Conservation (phyloP, 2,329 filamentous ascomycete species). For the Diaporthe aspalathi region DNA sequence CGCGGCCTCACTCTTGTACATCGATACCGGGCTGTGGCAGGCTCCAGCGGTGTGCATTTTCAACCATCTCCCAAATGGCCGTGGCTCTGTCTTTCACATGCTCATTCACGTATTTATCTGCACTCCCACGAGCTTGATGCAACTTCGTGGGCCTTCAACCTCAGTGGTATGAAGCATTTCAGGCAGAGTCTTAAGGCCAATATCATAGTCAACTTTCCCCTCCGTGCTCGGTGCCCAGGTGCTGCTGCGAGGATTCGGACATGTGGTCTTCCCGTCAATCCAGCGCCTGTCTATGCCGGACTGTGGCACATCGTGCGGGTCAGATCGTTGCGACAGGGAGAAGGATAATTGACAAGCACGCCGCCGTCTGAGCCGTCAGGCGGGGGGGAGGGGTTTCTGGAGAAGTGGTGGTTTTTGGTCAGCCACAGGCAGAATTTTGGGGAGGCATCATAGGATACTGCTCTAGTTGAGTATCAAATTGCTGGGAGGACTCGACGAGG, state of each 20-base stretch:
- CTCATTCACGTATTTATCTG: constrained; percentile 14
- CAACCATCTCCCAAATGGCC: constrained; percentile 1
- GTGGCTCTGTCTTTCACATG: not conserved
- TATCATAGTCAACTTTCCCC: constrained; percentile 1
- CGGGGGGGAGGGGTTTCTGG: constrained; percentile 11
- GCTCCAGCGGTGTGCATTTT: constrained; percentile 21
- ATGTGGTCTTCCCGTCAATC: not conserved
- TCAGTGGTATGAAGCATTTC: constrained; percentile 28
- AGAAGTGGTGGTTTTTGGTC: not conserved
- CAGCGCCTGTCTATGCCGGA: not conserved
- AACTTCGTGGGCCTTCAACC: not conserved
- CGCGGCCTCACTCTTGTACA: constrained; percentile 41
- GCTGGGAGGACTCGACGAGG: not conserved
- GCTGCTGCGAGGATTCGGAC: not conserved
- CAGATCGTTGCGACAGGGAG: not conserved
- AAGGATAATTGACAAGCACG: not conserved
- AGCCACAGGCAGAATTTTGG: constrained; percentile 11
- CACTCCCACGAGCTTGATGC: constrained; percentile 1
- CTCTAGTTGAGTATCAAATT: constrained; percentile 27
- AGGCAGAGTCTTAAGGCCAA: not conserved
- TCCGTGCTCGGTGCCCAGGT: not conserved
- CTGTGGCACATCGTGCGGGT: not conserved
- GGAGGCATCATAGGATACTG: constrained; percentile 34
- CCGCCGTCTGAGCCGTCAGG: constrained; percentile 13
- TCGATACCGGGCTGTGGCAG: constrained; percentile 21